Percentiles rank a stretch among this genome's conserved stretches.
phyloP scores from a whole-genome alignment of 805 yeast genomes.

The Saturnispora kantuleensis region DNA sequence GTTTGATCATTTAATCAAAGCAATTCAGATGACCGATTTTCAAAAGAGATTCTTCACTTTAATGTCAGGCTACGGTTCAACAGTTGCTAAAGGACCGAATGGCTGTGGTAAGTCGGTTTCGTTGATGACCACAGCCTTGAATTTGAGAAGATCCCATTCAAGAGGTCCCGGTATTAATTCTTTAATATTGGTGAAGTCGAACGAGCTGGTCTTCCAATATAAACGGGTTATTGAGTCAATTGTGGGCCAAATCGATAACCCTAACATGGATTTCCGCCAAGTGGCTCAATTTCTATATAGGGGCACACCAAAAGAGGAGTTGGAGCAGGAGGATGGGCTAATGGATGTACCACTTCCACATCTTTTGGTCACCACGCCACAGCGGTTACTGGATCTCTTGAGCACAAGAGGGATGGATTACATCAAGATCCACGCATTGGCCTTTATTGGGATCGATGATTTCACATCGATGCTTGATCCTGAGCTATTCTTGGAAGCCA shows the following conservation, averaged over 20 bases:
- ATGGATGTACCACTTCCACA: conserved; percentile 22
- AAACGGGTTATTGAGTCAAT: conserved; percentile 13
- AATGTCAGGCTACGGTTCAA: conserved; percentile 19
- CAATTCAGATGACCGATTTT: conserved; percentile 19
- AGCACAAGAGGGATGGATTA: conserved; percentile 26
- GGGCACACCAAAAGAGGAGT: conserved; percentile 18
- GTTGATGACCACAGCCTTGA: conserved; percentile 21
- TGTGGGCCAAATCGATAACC: not conserved
- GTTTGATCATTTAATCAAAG: not conserved
- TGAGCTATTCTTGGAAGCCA: conserved; percentile 11
- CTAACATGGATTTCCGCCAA: not conserved
- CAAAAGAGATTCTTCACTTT: conserved; percentile 24
- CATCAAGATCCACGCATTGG: conserved; percentile 20
- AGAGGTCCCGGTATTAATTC: conserved; percentile 23
- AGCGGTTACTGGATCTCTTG: conserved; percentile 27
- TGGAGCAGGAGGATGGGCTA: conserved; percentile 17
- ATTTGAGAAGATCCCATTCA: conserved; percentile 15
- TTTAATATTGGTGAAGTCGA: conserved; percentile 24
- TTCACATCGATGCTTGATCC: conserved; percentile 24
- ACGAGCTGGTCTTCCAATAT: conserved; percentile 20
- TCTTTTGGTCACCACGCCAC: conserved; percentile 28
- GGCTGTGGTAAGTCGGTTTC: conserved; percentile 26
- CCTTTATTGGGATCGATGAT: conserved; percentile 27
- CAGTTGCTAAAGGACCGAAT: conserved; percentile 24
- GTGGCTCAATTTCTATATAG: conserved; percentile 27